phyloP scores from a whole-genome alignment of 106 monocot genomes.

The Dendrobium catenatum region DNA sequence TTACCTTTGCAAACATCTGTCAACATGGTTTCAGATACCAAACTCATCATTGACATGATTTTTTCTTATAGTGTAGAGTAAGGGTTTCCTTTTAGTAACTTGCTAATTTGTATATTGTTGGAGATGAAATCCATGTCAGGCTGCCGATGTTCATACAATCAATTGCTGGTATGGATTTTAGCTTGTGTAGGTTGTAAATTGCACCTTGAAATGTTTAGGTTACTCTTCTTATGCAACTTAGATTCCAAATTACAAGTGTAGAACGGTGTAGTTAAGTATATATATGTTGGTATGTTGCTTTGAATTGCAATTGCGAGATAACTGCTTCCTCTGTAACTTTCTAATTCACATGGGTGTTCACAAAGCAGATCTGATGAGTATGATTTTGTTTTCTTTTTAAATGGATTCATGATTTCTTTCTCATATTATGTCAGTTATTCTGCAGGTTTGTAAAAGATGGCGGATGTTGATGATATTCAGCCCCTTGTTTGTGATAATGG shows the following conservation, averaged over 20 bases:
- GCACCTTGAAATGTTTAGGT: neutral
- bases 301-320: neutral
- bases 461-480: slow-evolving; percentile 18
- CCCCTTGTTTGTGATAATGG: slow-evolving; percentile 23
- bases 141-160: neutral
- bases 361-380: neutral
- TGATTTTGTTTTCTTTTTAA: neutral
- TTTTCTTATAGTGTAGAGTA: neutral
- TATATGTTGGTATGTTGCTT: neutral
- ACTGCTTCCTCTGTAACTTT: neutral
- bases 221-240: neutral
- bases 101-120: neutral
- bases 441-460: slow-evolving; percentile 10
- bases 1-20: no score
- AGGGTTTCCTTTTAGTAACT: neutral
- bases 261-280: neutral
- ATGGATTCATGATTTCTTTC: neutral
- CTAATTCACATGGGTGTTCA: neutral
- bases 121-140: no score
- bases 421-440: neutral
- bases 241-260: neutral
- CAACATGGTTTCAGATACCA: neutral
- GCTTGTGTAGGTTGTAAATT: neutral
- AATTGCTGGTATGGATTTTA: neutral
- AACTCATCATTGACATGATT: neutral